These are phyloP conservation scores for Cercospora beticola DNA, from an alignment of 2,329 filamentous ascomycete species.

Conservation along the genomic window DNA sequence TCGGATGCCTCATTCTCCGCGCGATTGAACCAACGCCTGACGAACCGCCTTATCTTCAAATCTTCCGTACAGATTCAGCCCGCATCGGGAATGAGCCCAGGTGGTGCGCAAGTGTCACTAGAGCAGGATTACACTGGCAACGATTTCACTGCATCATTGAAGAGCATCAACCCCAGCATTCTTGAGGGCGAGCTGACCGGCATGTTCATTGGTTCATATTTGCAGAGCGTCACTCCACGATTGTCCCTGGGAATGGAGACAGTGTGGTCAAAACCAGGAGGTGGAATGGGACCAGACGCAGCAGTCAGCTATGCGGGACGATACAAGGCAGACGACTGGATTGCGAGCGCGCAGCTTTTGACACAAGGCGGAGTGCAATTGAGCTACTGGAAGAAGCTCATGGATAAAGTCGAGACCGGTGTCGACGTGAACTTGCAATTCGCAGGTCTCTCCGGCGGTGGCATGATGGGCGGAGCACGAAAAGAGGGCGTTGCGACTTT, in stretches of 20 bases:
- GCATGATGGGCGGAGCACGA: slow-evolving; percentile 70
- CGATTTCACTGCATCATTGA: slow-evolving; percentile 91
- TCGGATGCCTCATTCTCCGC: slow-evolving; percentile 85
- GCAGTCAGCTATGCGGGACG: slow-evolving; percentile 84
- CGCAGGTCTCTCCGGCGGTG: slow-evolving; percentile 56
- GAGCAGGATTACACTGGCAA: slow-evolving; percentile 93
- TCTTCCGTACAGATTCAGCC: slow-evolving; percentile 81
- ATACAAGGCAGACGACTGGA: slow-evolving; percentile 91
- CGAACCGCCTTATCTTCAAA: slow-evolving; percentile 76
- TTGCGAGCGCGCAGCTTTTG: slow-evolving; percentile 85
- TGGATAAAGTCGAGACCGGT: slow-evolving; percentile 93
- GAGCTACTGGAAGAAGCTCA: slow-evolving; percentile 90
- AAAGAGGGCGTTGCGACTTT: slow-evolving; percentile 90
- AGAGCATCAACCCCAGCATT: slow-evolving; percentile 91
- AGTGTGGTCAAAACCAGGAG: slow-evolving; percentile 85
- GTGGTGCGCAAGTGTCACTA: slow-evolving; percentile 85
- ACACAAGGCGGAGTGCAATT: slow-evolving; percentile 84
- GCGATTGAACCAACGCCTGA: slow-evolving; percentile 92
- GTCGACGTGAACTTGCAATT: slow-evolving; percentile 91
- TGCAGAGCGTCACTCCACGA: slow-evolving; percentile 86
- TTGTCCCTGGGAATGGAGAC: slow-evolving; percentile 87
- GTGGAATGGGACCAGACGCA: slow-evolving; percentile 85
- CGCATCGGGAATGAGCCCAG: slow-evolving; percentile 51
- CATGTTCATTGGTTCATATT: slow-evolving; percentile 92
- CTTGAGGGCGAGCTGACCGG: slow-evolving; percentile 91